These are phyloP conservation scores for Bryopsis sp. DNA, from an alignment of 139 green algal genomes.

Conservation along the genomic window DNA sequence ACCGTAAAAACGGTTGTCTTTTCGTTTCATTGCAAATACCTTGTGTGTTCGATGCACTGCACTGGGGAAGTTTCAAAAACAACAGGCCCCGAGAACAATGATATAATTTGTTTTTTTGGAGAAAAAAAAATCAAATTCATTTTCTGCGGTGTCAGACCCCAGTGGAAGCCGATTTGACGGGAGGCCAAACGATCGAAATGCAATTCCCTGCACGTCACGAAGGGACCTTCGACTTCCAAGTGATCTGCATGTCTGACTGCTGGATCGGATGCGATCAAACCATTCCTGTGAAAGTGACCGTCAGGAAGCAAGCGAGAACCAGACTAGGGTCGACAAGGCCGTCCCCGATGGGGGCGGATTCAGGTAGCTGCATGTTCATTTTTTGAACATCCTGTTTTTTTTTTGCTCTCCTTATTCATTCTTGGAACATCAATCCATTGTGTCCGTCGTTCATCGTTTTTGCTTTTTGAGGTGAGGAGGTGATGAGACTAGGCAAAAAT, in stretches of 20 bases:
- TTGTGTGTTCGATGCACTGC: background rate
- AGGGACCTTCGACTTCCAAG: conserved; percentile 56
- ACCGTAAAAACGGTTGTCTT: background rate
- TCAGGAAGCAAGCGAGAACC: conserved; percentile 19
- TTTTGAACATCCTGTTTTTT: conserved; percentile 10
- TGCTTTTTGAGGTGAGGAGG: no score
- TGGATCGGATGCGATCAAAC: conserved; percentile 74
- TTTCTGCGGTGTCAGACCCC: no score
- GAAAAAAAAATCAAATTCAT: conserved; percentile 23
- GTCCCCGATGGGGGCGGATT: background rate
- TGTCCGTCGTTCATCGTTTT: no score
- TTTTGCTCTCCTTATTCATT: no score
- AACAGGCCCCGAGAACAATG: conserved; percentile 1
- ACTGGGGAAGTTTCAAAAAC: conserved; percentile 3
- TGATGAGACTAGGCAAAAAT: no score
- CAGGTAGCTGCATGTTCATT: conserved; percentile 20
- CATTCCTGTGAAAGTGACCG: conserved; percentile 44
- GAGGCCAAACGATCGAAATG: conserved; percentile 60
- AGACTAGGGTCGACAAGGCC: background rate
- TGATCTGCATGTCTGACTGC: conserved; percentile 65
- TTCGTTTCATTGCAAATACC: background rate
- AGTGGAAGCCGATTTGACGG: no score
- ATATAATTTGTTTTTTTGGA: background rate
- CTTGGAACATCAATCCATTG: no score
- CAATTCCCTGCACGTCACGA: conserved; percentile 47